Base-by-base conservation (phyloP, 2,329 filamentous ascomycete species). In the Fusarium anthophilum region DNA sequence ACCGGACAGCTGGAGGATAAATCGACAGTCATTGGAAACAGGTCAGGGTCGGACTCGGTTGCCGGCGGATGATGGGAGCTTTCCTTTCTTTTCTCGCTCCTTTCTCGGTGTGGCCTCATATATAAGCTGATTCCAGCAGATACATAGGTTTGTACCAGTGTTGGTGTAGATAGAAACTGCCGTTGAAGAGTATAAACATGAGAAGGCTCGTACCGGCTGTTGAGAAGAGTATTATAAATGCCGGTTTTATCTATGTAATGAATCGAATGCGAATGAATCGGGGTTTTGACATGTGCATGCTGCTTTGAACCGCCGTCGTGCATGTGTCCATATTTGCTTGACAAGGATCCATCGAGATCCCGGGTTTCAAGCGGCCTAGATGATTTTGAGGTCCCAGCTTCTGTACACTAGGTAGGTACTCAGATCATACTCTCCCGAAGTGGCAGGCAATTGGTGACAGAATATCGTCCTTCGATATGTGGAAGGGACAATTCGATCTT, bases 1-100 rank as follows among this genome's bases (percentile, higher is more conserved):
- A 70, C 76, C 76, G 76, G 76, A 70, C 66, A 35, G 57, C 64
- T 38, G 66, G 63, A 63, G 60, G 30, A 67, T 38, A 50, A 53
- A 62, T 60, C 35, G 65, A 66, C 45, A 62, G 64, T 56, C 53
- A 45, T 47, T 54, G 20, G 26, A 57, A 63, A 44, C 41, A 62
- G 64, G 35, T 47, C 57, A 59, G 57, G 59, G 41, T 65, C 50
- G 59, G 53, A 17, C 61, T 51, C 47, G 60, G 54, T 55, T 73
- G 47, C 70, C 55, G 48, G 62, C 57, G 69, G 57, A 65, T 57
- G 41, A 64, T 57, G 57, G 53, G 56, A 28, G 28, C 43, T 22
- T 53, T 53, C 32, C 54, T 59, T 60, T 63, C 48, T 51, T 66
- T 73, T 63, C 53, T 70, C 44, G 30, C 26, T 48, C 44, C 30